These are phyloP conservation scores for Entamoeba dispar DNA, from an alignment of 208 protist genomes.

Conservation along the genomic window DNA sequence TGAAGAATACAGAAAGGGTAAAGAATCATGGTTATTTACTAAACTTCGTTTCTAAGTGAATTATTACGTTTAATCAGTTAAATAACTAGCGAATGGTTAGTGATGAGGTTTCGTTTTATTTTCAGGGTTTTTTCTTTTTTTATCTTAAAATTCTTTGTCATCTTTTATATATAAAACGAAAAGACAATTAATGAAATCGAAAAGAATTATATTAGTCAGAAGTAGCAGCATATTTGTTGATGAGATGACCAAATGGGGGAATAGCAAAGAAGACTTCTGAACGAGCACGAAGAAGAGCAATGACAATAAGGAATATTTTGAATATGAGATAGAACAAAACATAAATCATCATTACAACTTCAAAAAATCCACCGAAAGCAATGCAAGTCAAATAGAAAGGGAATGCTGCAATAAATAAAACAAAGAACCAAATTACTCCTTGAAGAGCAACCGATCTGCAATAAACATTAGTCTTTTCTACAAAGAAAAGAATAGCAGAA, in stretches of 20 bases:
- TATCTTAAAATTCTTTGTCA: too few species aligned
- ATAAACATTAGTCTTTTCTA: neutral
- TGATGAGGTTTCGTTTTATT: too few species aligned
- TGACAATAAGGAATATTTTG: neutral
- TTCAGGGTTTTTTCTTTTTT: too few species aligned
- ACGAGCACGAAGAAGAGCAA: neutral
- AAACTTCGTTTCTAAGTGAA: neutral
- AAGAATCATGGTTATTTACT: neutral
- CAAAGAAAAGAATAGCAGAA: neutral
- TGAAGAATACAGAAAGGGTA: neutral
- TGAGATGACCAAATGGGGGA: neutral
- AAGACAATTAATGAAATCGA: neutral
- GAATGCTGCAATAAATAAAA: neutral
- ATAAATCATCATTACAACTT: neutral
- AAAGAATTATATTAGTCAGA: neutral
- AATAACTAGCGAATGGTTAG: neutral
- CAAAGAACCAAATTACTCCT: neutral
- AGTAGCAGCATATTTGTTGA: neutral
- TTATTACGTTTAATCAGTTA: neutral
- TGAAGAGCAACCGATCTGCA: neutral
- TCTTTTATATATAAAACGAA: too few species aligned
- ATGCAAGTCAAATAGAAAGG: neutral
- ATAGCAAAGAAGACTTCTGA: neutral
- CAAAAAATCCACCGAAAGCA: neutral
- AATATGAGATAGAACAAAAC: neutral